Percentiles rank a stretch among this genome's conserved stretches.
Evolutionary conservation across 2,329 filamentous ascomycete genomes (phyloP).

Genomic region (Botrytis aclada): DNA sequence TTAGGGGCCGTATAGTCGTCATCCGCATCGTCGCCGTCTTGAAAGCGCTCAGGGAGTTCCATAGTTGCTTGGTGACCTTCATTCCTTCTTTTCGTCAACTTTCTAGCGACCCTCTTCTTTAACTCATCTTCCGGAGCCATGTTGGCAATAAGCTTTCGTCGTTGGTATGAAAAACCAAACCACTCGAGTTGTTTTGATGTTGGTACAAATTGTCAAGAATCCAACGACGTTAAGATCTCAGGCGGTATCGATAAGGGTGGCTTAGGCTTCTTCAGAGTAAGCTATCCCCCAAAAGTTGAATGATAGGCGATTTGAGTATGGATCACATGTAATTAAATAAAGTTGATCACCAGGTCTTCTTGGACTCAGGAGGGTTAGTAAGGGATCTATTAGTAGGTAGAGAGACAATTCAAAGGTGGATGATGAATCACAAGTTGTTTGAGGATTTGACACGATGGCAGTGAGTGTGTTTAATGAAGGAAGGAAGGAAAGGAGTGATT

Average conservation of each 20-base stretch:
- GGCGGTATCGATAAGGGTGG: slow-evolving; percentile 19
- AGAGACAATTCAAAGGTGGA: not conserved
- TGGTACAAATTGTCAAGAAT: not conserved
- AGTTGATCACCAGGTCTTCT: slow-evolving; percentile 2
- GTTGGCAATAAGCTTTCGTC: not conserved
- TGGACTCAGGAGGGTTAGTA: not conserved
- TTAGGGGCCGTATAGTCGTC: slow-evolving; percentile 58
- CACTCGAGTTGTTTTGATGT: slow-evolving; percentile 3
- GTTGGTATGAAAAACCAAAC: not conserved
- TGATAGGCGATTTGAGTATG: not conserved
- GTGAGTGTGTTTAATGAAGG: not conserved
- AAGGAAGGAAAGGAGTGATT: not conserved
- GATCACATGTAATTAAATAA: slow-evolving; percentile 4
- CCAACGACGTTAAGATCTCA: not conserved
- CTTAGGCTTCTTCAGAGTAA: not conserved
- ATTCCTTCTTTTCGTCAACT: slow-evolving; percentile 43
- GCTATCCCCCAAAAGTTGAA: not conserved
- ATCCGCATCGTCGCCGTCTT: slow-evolving; percentile 56
- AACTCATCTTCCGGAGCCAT: slow-evolving; percentile 42
- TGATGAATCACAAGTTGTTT: not conserved
- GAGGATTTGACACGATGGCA: not conserved
- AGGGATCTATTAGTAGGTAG: not conserved
- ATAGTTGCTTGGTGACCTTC: slow-evolving; percentile 45
- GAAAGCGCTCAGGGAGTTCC: slow-evolving; percentile 56
- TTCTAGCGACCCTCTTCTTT: slow-evolving; percentile 43